A percentile compares a stretch with the other conserved stretches of the same genome.
Conservation (phyloP, 2,329 filamentous ascomycete species). For the Cryoendolithus antarcticus region DNA sequence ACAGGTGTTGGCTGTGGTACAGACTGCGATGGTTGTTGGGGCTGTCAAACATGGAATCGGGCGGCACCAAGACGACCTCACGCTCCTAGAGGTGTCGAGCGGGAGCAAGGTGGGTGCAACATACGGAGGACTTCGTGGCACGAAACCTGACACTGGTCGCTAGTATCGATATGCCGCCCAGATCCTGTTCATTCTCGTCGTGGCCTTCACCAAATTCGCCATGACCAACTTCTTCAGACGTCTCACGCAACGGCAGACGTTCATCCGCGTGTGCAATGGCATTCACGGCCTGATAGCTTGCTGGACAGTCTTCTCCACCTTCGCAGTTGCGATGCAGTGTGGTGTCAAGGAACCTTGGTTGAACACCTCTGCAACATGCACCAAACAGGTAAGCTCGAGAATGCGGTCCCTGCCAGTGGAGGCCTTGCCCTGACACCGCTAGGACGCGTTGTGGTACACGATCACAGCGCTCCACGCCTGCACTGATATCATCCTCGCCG, state of each 20-base stretch:
- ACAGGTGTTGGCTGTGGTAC: background rate
- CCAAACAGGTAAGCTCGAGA: too few relatives aligned
- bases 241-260: background rate
- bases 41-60: background rate
- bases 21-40: background rate
- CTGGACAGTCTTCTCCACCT: slow-evolving; percentile 1
- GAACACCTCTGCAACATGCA: too few relatives aligned
- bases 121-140: background rate
- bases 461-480: too few relatives aligned
- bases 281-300: background rate
- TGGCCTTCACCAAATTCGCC: slow-evolving; percentile 1
- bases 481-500: too few relatives aligned
- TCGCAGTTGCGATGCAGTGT: slow-evolving; percentile 1
- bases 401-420: too few relatives aligned
- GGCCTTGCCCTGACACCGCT: too few relatives aligned
- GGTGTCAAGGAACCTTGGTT: too few relatives aligned
- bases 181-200: background rate
- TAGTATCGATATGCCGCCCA: background rate
- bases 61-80: background rate
- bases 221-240: background rate
- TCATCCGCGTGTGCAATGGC: background rate
- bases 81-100: too few relatives aligned
- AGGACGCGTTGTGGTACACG: too few relatives aligned
- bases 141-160: background rate
- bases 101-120: background rate